These are phyloP conservation scores for Ploettnerulaceae sp. DNA, from an alignment of 2,329 filamentous ascomycete species.

Conservation along the genomic window DNA sequence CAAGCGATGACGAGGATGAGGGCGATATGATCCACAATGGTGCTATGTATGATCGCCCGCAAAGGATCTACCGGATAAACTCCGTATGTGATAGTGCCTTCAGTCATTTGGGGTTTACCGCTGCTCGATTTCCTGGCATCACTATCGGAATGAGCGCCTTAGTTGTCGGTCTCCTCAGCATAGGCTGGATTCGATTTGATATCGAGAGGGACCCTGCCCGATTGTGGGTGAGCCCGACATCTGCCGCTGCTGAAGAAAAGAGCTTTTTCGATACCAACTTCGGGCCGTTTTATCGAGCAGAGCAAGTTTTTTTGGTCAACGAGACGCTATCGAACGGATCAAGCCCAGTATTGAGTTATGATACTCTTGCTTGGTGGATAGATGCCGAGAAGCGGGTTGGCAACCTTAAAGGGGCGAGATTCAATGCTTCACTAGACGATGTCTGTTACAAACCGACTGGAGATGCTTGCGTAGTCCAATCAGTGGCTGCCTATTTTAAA, in stretches of 20 bases:
- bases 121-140: constrained; percentile 76
- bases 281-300: constrained; percentile 89
- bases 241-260: constrained; percentile 87
- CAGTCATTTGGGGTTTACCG: constrained; percentile 70
- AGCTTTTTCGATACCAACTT: constrained; percentile 89
- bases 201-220: constrained; percentile 86
- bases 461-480: constrained; percentile 86
- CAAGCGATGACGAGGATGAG: constrained; percentile 91
- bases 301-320: constrained; percentile 92
- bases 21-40: constrained; percentile 74
- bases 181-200: constrained; percentile 85
- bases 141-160: constrained; percentile 76
- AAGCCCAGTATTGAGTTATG: constrained; percentile 78
- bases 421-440: constrained; percentile 68
- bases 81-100: constrained; percentile 77
- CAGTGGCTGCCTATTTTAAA: constrained; percentile 83
- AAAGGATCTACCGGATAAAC: constrained; percentile 77
- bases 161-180: constrained; percentile 70
- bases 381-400: constrained; percentile 76
- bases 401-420: constrained; percentile 63
- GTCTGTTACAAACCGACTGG: constrained; percentile 93
- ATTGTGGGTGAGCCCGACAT: constrained; percentile 94
- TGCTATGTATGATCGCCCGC: constrained; percentile 73
- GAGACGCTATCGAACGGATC: constrained; percentile 61
- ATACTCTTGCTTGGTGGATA: constrained; percentile 91